These are phyloP conservation scores for Fraxinus xanthoxyloides DNA, from an alignment of 305 asterid species.

Conservation along the genomic window DNA sequence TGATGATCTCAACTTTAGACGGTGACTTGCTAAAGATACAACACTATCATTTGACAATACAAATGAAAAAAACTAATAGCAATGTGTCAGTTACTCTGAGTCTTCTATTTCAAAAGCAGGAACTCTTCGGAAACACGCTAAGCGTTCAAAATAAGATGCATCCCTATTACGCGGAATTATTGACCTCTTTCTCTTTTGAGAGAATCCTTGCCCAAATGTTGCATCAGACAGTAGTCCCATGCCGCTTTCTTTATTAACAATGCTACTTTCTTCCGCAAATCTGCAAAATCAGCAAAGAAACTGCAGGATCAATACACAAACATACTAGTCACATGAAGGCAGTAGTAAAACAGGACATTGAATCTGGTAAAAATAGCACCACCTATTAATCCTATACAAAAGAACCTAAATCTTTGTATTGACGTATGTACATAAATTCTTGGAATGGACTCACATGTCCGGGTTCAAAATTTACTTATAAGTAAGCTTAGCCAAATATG, in stretches of 20 bases:
- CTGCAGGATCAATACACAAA: not conserved
- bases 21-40: not conserved
- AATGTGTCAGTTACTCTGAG: conserved; percentile 37
- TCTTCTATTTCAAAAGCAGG: conserved; percentile 53
- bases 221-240: conserved; percentile 47
- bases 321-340: not conserved
- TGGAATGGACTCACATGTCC: not conserved
- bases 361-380: not conserved
- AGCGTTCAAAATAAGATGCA: conserved; percentile 36
- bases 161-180: conserved; percentile 32
- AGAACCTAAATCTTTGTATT: not conserved
- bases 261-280: conserved; percentile 41
- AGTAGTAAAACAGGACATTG: not conserved
- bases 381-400: not conserved
- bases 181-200: conserved; percentile 57
- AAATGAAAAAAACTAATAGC: not conserved
- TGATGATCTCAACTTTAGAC: not conserved
- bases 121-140: conserved; percentile 55
- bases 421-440: not conserved
- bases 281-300: conserved; percentile 29
- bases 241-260: conserved; percentile 34
- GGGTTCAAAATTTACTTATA: not conserved
- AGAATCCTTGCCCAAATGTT: conserved; percentile 55
- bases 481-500: not conserved
- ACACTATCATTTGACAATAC: not conserved